Evolutionary conservation across 345 rosid genomes (phyloP), one percentile per base, ranked within the genome.

Genomic region (Acer yangbiense): DNA sequence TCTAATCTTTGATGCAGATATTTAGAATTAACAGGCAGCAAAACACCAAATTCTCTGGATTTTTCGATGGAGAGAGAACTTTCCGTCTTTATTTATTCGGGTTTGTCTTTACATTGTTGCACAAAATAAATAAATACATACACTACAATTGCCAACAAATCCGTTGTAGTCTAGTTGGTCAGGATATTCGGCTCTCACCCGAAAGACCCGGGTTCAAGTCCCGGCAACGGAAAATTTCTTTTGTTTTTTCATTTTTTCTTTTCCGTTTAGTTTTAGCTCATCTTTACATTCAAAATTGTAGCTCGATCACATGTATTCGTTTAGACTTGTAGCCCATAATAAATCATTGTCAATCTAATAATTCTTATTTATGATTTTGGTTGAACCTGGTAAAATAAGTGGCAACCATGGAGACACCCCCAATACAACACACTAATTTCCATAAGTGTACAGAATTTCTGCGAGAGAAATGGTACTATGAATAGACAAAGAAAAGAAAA

Each of bases 141-240:
- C 1, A 1, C 11, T 8, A 43, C 46, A 8, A 1, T 50, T 0
- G 20, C 2, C 70, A 67, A 0, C 71, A 44, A 39, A 12, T 90
- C 92, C 88, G 90, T 86, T 86, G 94, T 89, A 90, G 94, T 89
- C 90, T 88, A 88, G 90, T 81, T 35, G 94, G 92, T 89, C 18
- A 85, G 94, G 94, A 85, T 90, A 86, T 78, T 88, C 85, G 91
- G 88, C 90, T 87, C 91, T 90, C 92, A 88, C 90, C 90, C 89
- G 85, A 87, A 79, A 87, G 91, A 86, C 91, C 89, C 88, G 91
- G 90, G 94, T 92, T 92, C 92, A 74, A 88, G 74, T 90, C 86
- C 94, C 92, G 93, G 93, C 91, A 90, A 84, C 92, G 93, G 97
- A 92, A 88, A 46, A 13, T 48, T 21, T 9, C 0, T 63, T 25